Evolutionary conservation across 2,329 filamentous ascomycete genomes (phyloP).

Genomic region (Grosmannia clavigera): DNA sequence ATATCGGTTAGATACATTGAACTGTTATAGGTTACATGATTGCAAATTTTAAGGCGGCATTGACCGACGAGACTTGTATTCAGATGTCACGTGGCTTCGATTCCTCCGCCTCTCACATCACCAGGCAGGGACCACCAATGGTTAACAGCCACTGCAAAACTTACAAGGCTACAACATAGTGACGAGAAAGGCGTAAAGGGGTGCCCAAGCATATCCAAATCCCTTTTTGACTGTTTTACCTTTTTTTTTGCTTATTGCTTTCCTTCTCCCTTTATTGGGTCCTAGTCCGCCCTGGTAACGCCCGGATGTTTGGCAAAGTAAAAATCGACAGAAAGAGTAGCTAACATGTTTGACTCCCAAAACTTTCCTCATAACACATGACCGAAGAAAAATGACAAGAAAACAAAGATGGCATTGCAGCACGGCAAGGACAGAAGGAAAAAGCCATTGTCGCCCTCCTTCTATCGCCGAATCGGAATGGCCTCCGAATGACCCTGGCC

Average conservation of each 20-base stretch:
- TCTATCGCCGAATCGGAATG: constrained; percentile 52
- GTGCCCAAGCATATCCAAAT: not conserved
- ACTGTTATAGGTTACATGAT: no score
- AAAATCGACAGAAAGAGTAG: not conserved
- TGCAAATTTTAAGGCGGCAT: no score
- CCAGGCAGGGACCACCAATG: no score
- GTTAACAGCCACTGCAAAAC: no score
- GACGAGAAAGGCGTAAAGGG: not conserved
- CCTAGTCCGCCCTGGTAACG: not conserved
- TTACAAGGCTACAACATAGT: not conserved
- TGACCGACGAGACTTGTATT: no score
- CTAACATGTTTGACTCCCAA: not conserved
- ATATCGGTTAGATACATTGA: no score
- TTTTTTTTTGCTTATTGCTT: not conserved
- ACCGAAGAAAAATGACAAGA: not conserved
- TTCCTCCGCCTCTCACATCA: no score
- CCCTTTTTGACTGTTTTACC: not conserved
- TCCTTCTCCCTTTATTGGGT: not conserved
- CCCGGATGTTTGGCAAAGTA: not conserved
- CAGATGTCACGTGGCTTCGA: no score
- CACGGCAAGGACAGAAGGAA: not conserved
- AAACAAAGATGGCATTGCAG: not conserved
- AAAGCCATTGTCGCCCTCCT: not conserved
- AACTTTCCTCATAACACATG: not conserved
- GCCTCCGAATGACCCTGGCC: constrained; percentile 24